Percentiles rank a stretch among this genome's conserved stretches.
Conservation (phyloP, 1,139 yeast species). For the Yamadazyma buinensis region DNA sequence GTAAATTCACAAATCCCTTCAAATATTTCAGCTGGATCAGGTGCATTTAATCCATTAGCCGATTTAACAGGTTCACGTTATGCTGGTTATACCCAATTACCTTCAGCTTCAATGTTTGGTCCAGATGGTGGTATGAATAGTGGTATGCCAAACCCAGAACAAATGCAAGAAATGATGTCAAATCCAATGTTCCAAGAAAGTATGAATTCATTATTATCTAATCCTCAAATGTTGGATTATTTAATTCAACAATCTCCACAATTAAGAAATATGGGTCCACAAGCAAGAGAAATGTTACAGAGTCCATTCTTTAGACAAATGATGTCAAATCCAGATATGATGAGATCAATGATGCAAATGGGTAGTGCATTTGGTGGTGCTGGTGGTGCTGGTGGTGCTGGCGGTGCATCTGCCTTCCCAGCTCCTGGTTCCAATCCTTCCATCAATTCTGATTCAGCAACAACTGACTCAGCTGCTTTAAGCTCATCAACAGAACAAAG, state of each 20-base stretch:
- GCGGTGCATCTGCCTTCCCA: slow-evolving; percentile 38
- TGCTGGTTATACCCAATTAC: slow-evolving; percentile 88
- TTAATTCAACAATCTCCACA: slow-evolving; percentile 83
- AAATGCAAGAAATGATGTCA: slow-evolving; percentile 68
- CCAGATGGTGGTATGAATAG: slow-evolving; percentile 88
- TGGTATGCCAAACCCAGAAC: slow-evolving; percentile 70
- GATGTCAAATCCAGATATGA: slow-evolving; percentile 80
- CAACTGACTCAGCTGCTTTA: slow-evolving; percentile 8
- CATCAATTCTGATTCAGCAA: slow-evolving; percentile 14
- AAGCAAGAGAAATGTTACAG: slow-evolving; percentile 80
- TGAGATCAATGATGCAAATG: slow-evolving; percentile 79
- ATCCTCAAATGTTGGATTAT: slow-evolving; percentile 81
- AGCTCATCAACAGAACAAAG: slow-evolving; percentile 23
- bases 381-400: slow-evolving; percentile 13
- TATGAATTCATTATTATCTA: slow-evolving; percentile 72
- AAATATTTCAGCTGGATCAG: slow-evolving; percentile 82
- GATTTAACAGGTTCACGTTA: slow-evolving; percentile 93
- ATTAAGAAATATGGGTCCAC: slow-evolving; percentile 83
- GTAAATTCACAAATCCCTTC: slow-evolving; percentile 49
- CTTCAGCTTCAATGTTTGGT: slow-evolving; percentile 86
- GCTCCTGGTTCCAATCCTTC: slow-evolving; percentile 52
- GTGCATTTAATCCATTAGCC: slow-evolving; percentile 85
- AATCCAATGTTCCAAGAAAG: slow-evolving; percentile 78
- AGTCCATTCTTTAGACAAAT: slow-evolving; percentile 81
- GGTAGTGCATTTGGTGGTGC: slow-evolving; percentile 47